These are phyloP conservation scores for Hibiscus tridactylites DNA, from an alignment of 345 rosid species.

Conservation along the genomic window DNA sequence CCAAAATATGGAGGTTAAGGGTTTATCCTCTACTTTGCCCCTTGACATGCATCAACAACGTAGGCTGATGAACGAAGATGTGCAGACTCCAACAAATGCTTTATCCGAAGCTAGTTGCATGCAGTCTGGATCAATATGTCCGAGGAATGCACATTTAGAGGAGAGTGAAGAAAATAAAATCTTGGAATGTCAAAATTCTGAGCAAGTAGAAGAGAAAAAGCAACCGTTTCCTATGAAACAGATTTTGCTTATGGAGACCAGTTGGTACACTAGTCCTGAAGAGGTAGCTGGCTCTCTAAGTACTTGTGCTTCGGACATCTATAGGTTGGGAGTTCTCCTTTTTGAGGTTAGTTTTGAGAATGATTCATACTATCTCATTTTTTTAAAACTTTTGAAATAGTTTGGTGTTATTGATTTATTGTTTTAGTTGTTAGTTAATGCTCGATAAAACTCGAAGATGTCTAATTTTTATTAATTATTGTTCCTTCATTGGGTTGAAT, in stretches of 20 bases:
- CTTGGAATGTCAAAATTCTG: conserved; percentile 23
- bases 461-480: background rate
- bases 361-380: background rate
- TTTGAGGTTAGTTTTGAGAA: conserved; percentile 55
- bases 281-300: conserved; percentile 54
- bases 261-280: conserved; percentile 92
- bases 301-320: conserved; percentile 82
- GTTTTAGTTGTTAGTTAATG: background rate
- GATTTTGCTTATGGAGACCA: conserved; percentile 67
- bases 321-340: conserved; percentile 78
- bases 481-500: background rate
- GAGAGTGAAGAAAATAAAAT: conserved; percentile 36
- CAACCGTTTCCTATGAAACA: conserved; percentile 87
- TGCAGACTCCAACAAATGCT: conserved; percentile 30
- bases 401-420: conserved; percentile 1
- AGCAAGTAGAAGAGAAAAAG: conserved; percentile 49
- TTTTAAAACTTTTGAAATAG: background rate
- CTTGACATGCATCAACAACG: conserved; percentile 29
- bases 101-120: conserved; percentile 56
- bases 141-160: conserved; percentile 24
- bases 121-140: conserved; percentile 41
- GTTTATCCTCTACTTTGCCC: conserved; percentile 34
- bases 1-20: conserved; percentile 33
- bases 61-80: conserved; percentile 33
- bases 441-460: background rate